A percentile compares a stretch with the other conserved stretches of the same genome.
Evolutionary conservation across 371 early-diverging fungal species (phyloP).

Genomic region (Mortierella sp.): DNA sequence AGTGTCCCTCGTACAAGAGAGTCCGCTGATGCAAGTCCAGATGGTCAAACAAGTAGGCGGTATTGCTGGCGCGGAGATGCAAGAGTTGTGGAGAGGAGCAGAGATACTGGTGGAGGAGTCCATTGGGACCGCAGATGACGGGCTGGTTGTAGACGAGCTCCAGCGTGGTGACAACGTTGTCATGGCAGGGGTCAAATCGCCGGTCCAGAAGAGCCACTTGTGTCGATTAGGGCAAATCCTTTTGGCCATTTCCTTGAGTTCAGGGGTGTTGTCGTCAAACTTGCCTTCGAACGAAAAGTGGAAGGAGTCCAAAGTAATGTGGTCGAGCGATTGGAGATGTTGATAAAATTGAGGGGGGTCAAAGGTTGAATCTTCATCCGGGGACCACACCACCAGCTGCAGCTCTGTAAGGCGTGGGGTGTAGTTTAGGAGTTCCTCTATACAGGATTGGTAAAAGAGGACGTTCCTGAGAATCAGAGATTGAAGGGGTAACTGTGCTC

Average conservation of each 20-base stretch:
- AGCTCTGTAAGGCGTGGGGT: conserved; percentile 4
- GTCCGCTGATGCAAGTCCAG: conserved; percentile 7
- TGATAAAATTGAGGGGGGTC: not conserved
- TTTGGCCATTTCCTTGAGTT: not conserved
- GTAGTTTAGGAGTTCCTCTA: conserved; percentile 2
- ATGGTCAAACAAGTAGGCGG: conserved; percentile 5
- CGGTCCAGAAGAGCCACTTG: conserved; percentile 4
- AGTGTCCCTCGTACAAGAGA: not conserved
- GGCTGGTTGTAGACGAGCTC: conserved; percentile 12
- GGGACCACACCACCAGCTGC: conserved; percentile 9
- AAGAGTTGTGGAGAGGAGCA: conserved; percentile 5
- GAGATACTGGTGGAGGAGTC: conserved; percentile 5
- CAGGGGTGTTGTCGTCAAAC: conserved; percentile 9
- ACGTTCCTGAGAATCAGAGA: conserved; percentile 19
- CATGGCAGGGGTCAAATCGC: conserved; percentile 14
- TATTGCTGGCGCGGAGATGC: conserved; percentile 1
- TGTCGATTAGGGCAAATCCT: not conserved
- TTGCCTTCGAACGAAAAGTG: conserved; percentile 13
- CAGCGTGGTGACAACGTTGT: conserved; percentile 15
- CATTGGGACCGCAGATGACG: conserved; percentile 3
- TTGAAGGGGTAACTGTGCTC: not conserved
- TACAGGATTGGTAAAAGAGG: not conserved
- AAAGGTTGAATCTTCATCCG: not conserved
- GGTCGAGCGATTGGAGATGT: conserved; percentile 4
- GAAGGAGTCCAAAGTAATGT: not conserved